Percentiles rank a stretch among this genome's conserved stretches.
Conservation (phyloP, 768 basidiomycete genomes). For the Lentinula edodes region DNA sequence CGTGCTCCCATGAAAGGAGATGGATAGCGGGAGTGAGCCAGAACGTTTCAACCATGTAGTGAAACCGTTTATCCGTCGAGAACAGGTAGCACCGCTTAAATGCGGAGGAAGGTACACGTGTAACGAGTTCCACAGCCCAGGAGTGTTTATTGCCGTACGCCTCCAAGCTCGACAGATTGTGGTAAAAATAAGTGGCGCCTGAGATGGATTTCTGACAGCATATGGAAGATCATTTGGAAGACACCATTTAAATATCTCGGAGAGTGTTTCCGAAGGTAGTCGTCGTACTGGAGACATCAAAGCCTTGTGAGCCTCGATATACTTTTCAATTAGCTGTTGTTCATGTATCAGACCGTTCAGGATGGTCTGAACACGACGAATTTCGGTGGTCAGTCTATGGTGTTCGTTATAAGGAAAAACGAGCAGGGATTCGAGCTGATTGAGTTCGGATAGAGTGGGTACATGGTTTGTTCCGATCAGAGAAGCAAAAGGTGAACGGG, state of each 20-base stretch:
- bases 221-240: conserved; percentile 13
- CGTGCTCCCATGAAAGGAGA: not conserved
- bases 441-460: not conserved
- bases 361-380: not conserved
- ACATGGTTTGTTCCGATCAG: conserved; percentile 1
- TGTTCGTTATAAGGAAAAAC: not conserved
- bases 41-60: not conserved
- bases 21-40: not conserved
- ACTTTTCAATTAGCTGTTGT: not conserved
- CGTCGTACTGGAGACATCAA: conserved; percentile 19
- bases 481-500: not conserved
- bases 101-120: conserved; percentile 6
- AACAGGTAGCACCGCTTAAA: not conserved
- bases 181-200: conserved; percentile 19
- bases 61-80: not conserved
- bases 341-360: not conserved
- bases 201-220: conserved; percentile 12
- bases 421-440: not conserved
- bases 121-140: conserved; percentile 22
- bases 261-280: conserved; percentile 19
- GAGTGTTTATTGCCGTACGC: conserved; percentile 17
- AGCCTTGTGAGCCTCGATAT: conserved; percentile 16
- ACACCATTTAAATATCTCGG: conserved; percentile 23
- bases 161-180: conserved; percentile 23
- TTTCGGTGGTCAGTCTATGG: not conserved